These are phyloP conservation scores for Scleroderma citrinum DNA, from an alignment of 768 basidiomycete species.

Conservation along the genomic window DNA sequence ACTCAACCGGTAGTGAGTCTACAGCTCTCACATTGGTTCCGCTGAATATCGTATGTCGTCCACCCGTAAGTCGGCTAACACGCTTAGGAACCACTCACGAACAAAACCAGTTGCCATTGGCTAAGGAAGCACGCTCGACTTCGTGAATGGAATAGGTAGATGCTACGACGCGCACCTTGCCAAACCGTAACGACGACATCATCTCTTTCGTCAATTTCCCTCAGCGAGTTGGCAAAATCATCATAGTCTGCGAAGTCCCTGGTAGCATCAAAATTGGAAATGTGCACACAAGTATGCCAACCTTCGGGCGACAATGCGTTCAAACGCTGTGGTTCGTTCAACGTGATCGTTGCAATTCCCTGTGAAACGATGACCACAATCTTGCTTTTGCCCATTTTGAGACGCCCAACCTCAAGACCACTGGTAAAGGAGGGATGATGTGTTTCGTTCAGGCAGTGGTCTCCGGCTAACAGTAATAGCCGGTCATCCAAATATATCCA, in stretches of 20 bases:
- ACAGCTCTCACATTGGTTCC: constrained; percentile 52
- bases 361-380: constrained; percentile 44
- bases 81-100: constrained; percentile 40
- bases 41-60: constrained; percentile 26
- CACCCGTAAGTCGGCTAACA: neutral
- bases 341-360: constrained; percentile 62
- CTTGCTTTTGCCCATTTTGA: constrained; percentile 33
- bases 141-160: neutral
- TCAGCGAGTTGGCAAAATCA: constrained; percentile 49
- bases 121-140: constrained; percentile 25
- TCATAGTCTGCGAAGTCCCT: constrained; percentile 46
- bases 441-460: no score
- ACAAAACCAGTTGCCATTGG: constrained; percentile 68
- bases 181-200: constrained; percentile 63
- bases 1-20: constrained; percentile 2
- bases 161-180: constrained; percentile 42
- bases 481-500: neutral
- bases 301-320: constrained; percentile 56
- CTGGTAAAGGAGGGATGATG: no score
- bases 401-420: no score
- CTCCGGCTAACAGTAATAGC: neutral
- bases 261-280: neutral
- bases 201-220: constrained; percentile 51
- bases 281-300: constrained; percentile 18
- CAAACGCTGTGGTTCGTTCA: constrained; percentile 52